Conservation (phyloP, 139 green algal species). For the Eudorina sp. region DNA sequence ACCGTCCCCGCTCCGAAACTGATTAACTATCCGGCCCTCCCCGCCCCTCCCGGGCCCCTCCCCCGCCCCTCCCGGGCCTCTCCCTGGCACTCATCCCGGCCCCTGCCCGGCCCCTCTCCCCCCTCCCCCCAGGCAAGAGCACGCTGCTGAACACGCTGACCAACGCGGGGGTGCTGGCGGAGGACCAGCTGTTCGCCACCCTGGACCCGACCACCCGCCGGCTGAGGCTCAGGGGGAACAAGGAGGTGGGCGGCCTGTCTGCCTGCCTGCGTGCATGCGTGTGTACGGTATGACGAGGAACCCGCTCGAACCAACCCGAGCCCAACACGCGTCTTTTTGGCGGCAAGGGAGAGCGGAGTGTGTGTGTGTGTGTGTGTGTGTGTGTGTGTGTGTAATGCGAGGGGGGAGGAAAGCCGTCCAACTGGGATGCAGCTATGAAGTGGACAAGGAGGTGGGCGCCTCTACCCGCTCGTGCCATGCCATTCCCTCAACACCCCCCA, state of each 20-base stretch:
- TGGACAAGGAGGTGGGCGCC: no score
- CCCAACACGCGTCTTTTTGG: no score
- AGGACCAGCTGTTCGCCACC: conserved; percentile 98
- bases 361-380: no score
- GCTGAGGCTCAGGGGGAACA: conserved; percentile 76
- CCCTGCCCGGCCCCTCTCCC: not conserved
- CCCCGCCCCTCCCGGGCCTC: not conserved
- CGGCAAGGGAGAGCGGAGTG: no score
- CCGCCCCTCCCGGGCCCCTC: not conserved
- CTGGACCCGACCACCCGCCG: conserved; percentile 96
- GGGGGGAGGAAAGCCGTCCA: no score
- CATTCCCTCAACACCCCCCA: not conserved
- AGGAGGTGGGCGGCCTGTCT: conserved; percentile 60
- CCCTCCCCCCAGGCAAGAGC: conserved; percentile 67
- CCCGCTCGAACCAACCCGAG: no score
- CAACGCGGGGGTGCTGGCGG: conserved; percentile 81
- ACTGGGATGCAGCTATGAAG: no score
- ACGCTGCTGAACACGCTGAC: conserved; percentile 86
- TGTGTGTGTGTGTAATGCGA: no score
- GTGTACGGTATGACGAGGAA: not conserved
- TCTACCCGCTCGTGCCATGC: no score
- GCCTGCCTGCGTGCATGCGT: not conserved
- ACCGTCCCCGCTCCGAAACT: no score
- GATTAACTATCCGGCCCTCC: no score
- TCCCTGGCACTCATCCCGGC: not conserved